These are phyloP conservation scores for Bipolaris cookei DNA, from an alignment of 2,329 filamentous ascomycete genomes.

Conservation along the genomic window DNA sequence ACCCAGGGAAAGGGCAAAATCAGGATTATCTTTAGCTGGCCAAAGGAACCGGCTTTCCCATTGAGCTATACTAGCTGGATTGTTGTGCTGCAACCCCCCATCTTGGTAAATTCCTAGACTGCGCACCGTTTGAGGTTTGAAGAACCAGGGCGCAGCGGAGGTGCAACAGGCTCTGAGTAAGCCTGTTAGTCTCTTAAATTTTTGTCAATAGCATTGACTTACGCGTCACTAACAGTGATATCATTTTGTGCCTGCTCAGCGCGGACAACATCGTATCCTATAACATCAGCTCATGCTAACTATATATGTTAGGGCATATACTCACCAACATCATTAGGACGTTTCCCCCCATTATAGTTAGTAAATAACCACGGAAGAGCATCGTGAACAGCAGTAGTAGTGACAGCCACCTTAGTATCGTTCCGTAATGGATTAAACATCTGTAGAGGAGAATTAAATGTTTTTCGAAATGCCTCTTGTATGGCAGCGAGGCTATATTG, in stretches of 20 bases:
- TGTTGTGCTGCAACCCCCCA: slow-evolving; percentile 1
- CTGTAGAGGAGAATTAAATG: slow-evolving; percentile 14
- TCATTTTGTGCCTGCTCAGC: neutral
- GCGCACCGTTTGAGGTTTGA: neutral
- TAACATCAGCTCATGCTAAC: neutral
- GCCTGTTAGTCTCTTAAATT: too few relatives aligned
- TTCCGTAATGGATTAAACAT: slow-evolving; percentile 38
- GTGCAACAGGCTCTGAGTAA: slow-evolving; percentile 3
- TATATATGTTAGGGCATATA: neutral
- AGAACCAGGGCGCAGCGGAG: slow-evolving; percentile 2
- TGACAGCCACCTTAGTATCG: slow-evolving; percentile 39
- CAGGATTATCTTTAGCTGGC: neutral
- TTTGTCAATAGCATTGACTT: too few relatives aligned
- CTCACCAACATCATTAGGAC: slow-evolving; percentile 6
- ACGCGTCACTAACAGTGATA: slow-evolving; percentile 1
- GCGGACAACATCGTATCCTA: slow-evolving; percentile 3
- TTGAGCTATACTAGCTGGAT: neutral
- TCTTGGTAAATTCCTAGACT: neutral
- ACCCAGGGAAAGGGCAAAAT: neutral
- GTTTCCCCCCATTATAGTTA: slow-evolving; percentile 36
- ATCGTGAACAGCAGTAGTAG: slow-evolving; percentile 31
- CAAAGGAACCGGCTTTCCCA: neutral
- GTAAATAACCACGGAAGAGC: slow-evolving; percentile 32
- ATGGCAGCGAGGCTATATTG: slow-evolving; percentile 34
- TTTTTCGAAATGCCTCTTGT: slow-evolving; percentile 30